Evolutionary conservation across 306 rosid genomes (phyloP).

Genomic region (Inga laurina): DNA sequence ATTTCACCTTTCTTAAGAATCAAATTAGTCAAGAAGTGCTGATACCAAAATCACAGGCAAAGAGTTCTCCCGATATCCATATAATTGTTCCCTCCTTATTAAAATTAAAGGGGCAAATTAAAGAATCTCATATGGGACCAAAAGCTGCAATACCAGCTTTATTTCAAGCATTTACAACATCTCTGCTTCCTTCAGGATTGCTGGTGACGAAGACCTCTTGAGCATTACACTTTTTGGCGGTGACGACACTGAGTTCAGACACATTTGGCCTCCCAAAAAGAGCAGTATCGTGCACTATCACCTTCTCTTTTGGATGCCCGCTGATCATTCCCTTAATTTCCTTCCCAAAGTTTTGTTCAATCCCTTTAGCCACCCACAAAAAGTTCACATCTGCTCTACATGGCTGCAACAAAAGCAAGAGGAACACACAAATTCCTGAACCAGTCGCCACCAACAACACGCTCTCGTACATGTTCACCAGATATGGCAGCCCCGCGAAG

Average conservation of each 20-base stretch:
- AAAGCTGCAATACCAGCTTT: conserved; percentile 50
- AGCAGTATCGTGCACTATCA: conserved; percentile 49
- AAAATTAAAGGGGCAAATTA: too few relatives aligned
- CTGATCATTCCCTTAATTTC: conserved; percentile 45
- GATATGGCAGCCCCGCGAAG: conserved; percentile 57
- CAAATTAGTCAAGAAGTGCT: too few relatives aligned
- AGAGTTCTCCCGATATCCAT: too few relatives aligned
- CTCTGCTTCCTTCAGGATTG: conserved; percentile 62
- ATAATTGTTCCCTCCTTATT: too few relatives aligned
- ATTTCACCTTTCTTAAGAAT: too few relatives aligned
- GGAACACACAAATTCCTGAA: conserved; percentile 56
- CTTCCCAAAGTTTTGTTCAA: conserved; percentile 53
- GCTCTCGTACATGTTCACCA: conserved; percentile 51
- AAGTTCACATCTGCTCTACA: conserved; percentile 43
- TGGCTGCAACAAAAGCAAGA: conserved; percentile 52
- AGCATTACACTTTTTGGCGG: conserved; percentile 43
- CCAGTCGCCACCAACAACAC: conserved; percentile 59
- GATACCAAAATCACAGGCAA: too few relatives aligned
- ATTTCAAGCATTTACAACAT: conserved; percentile 53
- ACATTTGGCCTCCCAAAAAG: conserved; percentile 52
- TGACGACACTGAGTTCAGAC: conserved; percentile 37
- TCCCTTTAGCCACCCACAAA: conserved; percentile 63
- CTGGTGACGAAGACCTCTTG: conserved; percentile 61
- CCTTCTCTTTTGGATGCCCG: conserved; percentile 42
- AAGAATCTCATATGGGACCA: conserved; percentile 65